Conservation (phyloP, 2,329 filamentous ascomycete genomes). For the Colletotrichum costaricense region DNA sequence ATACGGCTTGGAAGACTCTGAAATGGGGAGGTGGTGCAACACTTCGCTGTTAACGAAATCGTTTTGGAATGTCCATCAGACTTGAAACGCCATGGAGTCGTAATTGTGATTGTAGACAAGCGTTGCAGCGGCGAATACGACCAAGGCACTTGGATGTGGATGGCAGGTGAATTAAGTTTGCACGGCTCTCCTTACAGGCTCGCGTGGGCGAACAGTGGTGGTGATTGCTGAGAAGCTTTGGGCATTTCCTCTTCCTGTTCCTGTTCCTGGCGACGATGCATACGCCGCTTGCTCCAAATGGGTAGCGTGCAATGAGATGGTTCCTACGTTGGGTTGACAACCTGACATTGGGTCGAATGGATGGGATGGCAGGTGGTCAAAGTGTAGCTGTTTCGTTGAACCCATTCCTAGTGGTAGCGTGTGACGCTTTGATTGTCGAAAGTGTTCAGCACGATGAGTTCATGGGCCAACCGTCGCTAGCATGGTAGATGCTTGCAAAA, state of each 20-base stretch:
- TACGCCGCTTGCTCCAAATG: constrained; percentile 6
- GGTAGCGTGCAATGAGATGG: neutral
- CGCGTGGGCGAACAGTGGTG: neutral
- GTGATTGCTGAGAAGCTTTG: neutral
- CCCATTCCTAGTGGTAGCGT: neutral
- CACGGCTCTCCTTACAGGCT: constrained; percentile 4
- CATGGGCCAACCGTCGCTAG: neutral
- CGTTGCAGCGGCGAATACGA: constrained; percentile 8
- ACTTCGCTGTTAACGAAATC: neutral
- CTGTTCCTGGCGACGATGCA: neutral
- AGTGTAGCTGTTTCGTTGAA: constrained; percentile 16
- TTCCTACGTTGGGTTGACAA: neutral
- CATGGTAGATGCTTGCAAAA: neutral
- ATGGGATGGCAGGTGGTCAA: constrained; percentile 21
- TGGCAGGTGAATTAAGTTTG: constrained; percentile 17
- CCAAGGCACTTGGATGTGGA: neutral
- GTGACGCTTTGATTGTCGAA: neutral
- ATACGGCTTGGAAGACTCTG: neutral
- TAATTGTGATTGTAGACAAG: neutral
- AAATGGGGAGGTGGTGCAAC: neutral
- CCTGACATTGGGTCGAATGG: neutral
- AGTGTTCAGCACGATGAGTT: neutral
- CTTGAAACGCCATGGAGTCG: constrained; percentile 19
- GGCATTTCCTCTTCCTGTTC: constrained; percentile 3
- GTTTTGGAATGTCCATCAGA: constrained; percentile 4